Evolutionary conservation across 352 stramenopile genomes (phyloP), one percentile per base, ranked within the genome.

Genomic region (Pythium coloratum): DNA sequence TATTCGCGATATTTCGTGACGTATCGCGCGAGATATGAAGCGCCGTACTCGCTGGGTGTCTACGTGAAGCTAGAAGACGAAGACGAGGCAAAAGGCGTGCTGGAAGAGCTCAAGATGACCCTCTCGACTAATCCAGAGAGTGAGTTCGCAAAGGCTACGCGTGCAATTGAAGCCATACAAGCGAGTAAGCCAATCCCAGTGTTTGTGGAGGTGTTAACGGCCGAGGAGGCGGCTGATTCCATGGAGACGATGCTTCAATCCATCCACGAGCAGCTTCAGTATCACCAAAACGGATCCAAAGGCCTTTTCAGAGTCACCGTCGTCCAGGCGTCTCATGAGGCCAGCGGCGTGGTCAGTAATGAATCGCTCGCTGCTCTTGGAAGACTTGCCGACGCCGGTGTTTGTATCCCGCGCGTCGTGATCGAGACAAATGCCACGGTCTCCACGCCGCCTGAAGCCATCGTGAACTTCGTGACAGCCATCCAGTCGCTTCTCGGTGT

Each of bases 11-110:
- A 46, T 18, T 64, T 64, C 33, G 24, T 56, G 9, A 16, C 8
- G 32, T 24, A 50, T 18, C 58, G 58, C 16, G 28, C 42, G 30
- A 30, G 46, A 5, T 64, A 55, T 32, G 58, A 64, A 20, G 18
- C 30, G 18, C 28, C 58, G 30, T 64, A 56, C 32, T 2, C 12
- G 28, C 20, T 64, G 58, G 58, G 58, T 18, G 42, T 64, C 9
- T 57, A 64, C 58, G 46, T 64, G 44, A 38, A 33, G 46, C 26
- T 64, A 3, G 13, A 57, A 18, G 58, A 64, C 30, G 32, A 46
- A 8, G 18, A 55, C 44, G 44, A 51, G n/a, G 6, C 6, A 18
- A 8, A 51, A 1, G 2, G n/a, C 16, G 44, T 36, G 44, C 58
- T 64, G 1, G 14, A 8, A 6, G 6, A 16, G 30, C 18, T 56